phyloP scores from a whole-genome alignment of 805 yeast genomes.

The Myxozyma monticola region DNA sequence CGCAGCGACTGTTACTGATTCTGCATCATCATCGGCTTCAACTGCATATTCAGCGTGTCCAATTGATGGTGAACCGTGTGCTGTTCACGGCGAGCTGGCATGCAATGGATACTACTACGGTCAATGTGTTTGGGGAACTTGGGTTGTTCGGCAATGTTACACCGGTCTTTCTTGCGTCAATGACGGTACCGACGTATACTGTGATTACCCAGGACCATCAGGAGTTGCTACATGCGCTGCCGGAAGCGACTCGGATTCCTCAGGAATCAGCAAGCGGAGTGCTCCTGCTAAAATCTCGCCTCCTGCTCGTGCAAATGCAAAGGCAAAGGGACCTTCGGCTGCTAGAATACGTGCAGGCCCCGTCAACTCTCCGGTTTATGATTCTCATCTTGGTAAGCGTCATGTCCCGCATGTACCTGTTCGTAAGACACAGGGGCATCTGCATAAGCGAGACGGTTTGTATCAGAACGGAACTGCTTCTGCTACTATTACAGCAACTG shows the following conservation, averaged over 20 bases:
- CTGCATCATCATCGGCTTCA: neutral
- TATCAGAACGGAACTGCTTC: neutral
- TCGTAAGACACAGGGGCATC: neutral
- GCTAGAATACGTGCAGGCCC: too few relatives aligned
- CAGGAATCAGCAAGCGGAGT: neutral
- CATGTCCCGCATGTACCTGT: constrained; percentile 27
- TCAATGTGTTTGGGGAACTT: constrained; percentile 34
- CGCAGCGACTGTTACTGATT: neutral
- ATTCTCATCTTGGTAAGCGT: constrained; percentile 17
- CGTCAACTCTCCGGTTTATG: constrained; percentile 33
- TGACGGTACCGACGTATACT: constrained; percentile 30
- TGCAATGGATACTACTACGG: constrained; percentile 36
- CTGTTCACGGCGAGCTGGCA: constrained; percentile 33
- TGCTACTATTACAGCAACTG: neutral
- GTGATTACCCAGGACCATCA: constrained; percentile 34
- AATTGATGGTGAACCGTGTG: constrained; percentile 32
- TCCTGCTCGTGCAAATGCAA: too few relatives aligned
- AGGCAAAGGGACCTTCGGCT: too few relatives aligned
- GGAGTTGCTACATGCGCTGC: constrained; percentile 39
- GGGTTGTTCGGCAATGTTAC: constrained; percentile 38
- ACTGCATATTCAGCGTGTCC: constrained; percentile 12
- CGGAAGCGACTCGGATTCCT: constrained; percentile 27
- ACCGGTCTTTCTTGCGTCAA: constrained; percentile 36
- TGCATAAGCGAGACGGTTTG: neutral
- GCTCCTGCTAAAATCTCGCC: neutral